A percentile compares a stretch with the other conserved stretches of the same genome.
These are phyloP conservation scores for Beauveria bassiana DNA, from an alignment of 2,329 filamentous ascomycete species.

Conservation along the genomic window DNA sequence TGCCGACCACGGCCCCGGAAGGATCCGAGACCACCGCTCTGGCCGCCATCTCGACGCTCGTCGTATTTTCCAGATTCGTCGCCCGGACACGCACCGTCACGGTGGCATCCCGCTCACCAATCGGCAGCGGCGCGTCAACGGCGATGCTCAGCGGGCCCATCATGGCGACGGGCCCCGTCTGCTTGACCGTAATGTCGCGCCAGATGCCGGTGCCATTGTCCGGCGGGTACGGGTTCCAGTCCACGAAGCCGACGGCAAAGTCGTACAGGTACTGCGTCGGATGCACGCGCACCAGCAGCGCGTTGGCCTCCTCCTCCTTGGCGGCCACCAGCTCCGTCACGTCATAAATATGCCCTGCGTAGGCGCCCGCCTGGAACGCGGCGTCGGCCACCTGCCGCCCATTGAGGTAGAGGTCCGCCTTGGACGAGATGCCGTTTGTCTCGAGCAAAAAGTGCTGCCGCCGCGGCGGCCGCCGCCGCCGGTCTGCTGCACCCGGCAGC, in stretches of 20 bases:
- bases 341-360: constrained; percentile 48
- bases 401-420: constrained; percentile 54
- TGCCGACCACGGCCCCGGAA: constrained; percentile 16
- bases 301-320: constrained; percentile 30
- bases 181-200: constrained; percentile 48
- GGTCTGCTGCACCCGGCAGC: constrained; percentile 19
- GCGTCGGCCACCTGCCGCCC: constrained; percentile 42
- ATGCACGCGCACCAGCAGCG: constrained; percentile 44
- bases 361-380: constrained; percentile 45
- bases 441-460: constrained; percentile 41
- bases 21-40: constrained; percentile 28
- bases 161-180: constrained; percentile 43
- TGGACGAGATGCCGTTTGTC: constrained; percentile 53
- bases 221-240: constrained; percentile 54
- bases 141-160: constrained; percentile 37
- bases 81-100: constrained; percentile 32
- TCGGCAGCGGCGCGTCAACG: constrained; percentile 29
- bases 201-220: constrained; percentile 59
- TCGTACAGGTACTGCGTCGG: constrained; percentile 53
- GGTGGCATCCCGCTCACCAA: constrained; percentile 17
- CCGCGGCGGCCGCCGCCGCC: constrained; percentile 8
- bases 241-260: constrained; percentile 51
- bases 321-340: constrained; percentile 37
- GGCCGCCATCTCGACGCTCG: constrained; percentile 29
- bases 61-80: constrained; percentile 31